Evolutionary conservation across 108 stramenopile species (phyloP).

Genomic region (Fistulifera solaris): DNA sequence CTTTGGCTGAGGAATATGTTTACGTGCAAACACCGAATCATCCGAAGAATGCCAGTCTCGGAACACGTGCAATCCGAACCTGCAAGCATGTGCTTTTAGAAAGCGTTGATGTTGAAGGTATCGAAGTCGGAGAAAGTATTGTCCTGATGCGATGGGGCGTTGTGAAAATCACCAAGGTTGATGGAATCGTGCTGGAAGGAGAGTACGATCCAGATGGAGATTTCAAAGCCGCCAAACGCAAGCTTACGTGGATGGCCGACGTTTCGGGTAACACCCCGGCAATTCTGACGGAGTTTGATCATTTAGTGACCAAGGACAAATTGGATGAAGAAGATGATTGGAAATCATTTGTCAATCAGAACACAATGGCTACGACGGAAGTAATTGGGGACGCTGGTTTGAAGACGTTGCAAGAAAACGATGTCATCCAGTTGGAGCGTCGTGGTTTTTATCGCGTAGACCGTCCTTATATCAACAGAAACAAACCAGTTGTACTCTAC

Average conservation of each 20-base stretch:
- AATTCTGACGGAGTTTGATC: constrained; percentile 82
- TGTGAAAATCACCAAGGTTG: constrained; percentile 77
- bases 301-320: constrained; percentile 92
- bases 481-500: constrained; percentile 84
- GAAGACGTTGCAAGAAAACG: constrained; percentile 69
- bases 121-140: constrained; percentile 84
- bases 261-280: constrained; percentile 32
- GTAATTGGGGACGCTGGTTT: constrained; percentile 79
- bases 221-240: constrained; percentile 86
- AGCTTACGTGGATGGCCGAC: constrained; percentile 89
- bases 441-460: constrained; percentile 95
- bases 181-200: constrained; percentile 63
- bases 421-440: constrained; percentile 96
- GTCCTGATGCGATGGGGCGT: constrained; percentile 94
- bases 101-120: constrained; percentile 77
- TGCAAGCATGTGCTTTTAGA: constrained; percentile 73
- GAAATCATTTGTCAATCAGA: constrained; percentile 88
- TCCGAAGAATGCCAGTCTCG: constrained; percentile 89
- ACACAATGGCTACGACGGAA: constrained; percentile 69
- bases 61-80: constrained; percentile 71
- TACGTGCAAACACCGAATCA: constrained; percentile 65
- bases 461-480: constrained; percentile 68
- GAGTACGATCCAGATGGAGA: constrained; percentile 80
- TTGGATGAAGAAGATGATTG: constrained; percentile 94
- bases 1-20: constrained; percentile 22